A percentile compares a stretch with the other conserved stretches of the same genome.
These are phyloP conservation scores for Chalciporus chontae DNA, from an alignment of 768 basidiomycete genomes.

Conservation along the genomic window DNA sequence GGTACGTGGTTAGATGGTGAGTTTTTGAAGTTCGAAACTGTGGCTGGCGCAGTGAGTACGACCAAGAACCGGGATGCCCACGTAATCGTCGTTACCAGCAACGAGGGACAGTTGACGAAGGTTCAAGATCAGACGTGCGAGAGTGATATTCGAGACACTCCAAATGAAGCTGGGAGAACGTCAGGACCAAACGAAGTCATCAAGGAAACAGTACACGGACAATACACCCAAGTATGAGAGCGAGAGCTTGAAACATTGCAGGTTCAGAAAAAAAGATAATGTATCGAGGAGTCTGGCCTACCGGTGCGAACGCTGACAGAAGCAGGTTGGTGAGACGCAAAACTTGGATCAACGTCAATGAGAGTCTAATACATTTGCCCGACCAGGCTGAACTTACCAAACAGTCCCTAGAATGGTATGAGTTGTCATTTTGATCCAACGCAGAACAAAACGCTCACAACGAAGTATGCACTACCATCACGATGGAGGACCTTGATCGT, in stretches of 20 bases:
- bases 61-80: background rate
- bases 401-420: constrained; percentile 15
- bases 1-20: background rate
- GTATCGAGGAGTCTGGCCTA: constrained; percentile 6
- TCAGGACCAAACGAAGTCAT: background rate
- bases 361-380: background rate
- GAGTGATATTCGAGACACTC: constrained; percentile 32
- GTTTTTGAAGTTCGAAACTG: background rate
- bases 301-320: constrained; percentile 20
- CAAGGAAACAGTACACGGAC: constrained; percentile 8
- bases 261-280: background rate
- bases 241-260: constrained; percentile 10
- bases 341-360: constrained; percentile 5
- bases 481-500: constrained; percentile 28
- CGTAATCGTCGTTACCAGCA: background rate
- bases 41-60: background rate
- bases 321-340: constrained; percentile 23
- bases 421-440: background rate
- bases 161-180: constrained; percentile 30
- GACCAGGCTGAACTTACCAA: constrained; percentile 15
- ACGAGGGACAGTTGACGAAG: constrained; percentile 21
- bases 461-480: constrained; percentile 26
- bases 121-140: constrained; percentile 33
- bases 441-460: constrained; percentile 14
- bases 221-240: constrained; percentile 20